These are phyloP conservation scores for Pseudopediastrum boryanum DNA, from an alignment of 139 green algal genomes.

Conservation along the genomic window DNA sequence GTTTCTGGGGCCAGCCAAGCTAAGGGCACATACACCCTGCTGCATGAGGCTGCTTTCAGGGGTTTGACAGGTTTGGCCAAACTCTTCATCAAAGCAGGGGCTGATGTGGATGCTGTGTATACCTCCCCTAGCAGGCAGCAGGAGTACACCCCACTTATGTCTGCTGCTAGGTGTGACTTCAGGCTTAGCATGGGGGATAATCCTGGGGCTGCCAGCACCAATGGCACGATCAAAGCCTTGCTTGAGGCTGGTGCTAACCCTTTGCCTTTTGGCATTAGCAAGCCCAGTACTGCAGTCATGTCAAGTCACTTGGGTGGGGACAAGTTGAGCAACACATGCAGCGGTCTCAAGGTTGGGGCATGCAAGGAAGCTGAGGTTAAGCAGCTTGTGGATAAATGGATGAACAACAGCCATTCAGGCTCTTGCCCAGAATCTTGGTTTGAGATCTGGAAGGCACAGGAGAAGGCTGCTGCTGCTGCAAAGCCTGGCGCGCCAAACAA, in stretches of 20 bases:
- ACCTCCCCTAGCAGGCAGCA: neutral
- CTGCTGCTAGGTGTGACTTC: neutral
- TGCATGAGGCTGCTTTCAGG: neutral
- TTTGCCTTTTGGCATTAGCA: neutral
- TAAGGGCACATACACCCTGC: neutral
- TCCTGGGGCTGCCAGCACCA: neutral
- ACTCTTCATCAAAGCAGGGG: slow-evolving; percentile 2
- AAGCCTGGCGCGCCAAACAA: too few species aligned
- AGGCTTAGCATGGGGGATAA: neutral
- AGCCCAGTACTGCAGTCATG: neutral
- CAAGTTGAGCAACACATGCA: too few species aligned
- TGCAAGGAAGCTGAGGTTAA: neutral
- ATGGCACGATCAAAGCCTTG: neutral
- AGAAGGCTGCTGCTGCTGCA: neutral
- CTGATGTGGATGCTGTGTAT: slow-evolving; percentile 3
- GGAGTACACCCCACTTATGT: neutral
- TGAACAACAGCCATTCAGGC: too few species aligned
- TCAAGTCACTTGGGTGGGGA: neutral
- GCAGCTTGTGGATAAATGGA: neutral
- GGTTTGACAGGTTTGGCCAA: neutral
- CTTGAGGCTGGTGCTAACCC: slow-evolving; percentile 4
- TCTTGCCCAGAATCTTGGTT: neutral
- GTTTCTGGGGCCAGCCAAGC: neutral
- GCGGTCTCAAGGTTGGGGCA: neutral
- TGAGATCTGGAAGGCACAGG: neutral